These are phyloP conservation scores for Litsea cubeba DNA, from an alignment of 164 flowering plant genomes.

Conservation along the genomic window DNA sequence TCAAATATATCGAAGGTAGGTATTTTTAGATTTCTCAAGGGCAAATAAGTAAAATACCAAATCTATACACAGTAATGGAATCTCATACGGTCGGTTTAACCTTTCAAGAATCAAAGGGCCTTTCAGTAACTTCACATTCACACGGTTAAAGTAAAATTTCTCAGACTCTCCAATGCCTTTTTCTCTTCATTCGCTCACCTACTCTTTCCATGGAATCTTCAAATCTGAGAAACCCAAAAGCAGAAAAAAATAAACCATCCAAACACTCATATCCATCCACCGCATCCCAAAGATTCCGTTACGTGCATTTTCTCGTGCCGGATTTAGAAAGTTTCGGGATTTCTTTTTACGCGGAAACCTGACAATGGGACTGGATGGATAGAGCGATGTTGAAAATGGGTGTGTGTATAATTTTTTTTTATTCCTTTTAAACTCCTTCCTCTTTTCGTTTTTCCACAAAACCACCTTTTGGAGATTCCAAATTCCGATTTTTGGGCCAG, in stretches of 20 bases:
- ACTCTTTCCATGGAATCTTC: neutral
- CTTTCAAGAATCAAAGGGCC: neutral
- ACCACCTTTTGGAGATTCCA: constrained; percentile 7
- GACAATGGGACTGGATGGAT: neutral
- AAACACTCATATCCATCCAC: neutral
- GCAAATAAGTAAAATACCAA: no score
- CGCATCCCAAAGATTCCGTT: neutral
- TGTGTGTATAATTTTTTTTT: neutral
- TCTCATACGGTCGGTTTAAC: no score
- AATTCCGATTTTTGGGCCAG: constrained; percentile 14
- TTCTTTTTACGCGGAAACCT: neutral
- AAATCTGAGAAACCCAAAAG: neutral
- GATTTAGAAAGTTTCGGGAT: neutral
- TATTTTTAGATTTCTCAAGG: no score
- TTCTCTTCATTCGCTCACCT: neutral
- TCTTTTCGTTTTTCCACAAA: constrained; percentile 8
- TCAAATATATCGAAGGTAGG: no score
- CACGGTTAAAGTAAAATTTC: no score
- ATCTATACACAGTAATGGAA: no score
- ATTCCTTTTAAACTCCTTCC: constrained; percentile 8
- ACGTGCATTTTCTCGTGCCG: neutral
- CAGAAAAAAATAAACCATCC: neutral
- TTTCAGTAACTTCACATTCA: no score
- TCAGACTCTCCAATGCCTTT: neutral
- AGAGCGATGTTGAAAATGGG: constrained; percentile 5